Conservation (phyloP, 2,329 filamentous ascomycete genomes). For the Cryphonectria radicalis region DNA sequence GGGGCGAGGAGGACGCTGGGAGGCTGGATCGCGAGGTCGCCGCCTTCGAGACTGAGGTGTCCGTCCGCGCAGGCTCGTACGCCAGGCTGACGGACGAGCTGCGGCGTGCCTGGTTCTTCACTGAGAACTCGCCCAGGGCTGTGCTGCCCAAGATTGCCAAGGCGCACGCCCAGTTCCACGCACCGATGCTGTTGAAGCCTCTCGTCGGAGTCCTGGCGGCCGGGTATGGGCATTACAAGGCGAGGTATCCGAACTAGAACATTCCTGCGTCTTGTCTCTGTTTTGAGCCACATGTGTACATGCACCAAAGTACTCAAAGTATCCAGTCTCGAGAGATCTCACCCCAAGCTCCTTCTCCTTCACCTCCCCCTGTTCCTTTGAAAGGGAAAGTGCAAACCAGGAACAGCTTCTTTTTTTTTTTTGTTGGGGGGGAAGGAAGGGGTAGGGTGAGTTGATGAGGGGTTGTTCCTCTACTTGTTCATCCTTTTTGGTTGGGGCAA, state of each 20-base stretch:
- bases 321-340: background rate
- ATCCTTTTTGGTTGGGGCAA: background rate
- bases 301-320: background rate
- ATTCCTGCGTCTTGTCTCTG: background rate
- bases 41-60: constrained; percentile 46
- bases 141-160: constrained; percentile 45
- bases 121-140: constrained; percentile 47
- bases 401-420: no score
- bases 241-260: background rate
- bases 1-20: constrained; percentile 12
- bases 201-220: constrained; percentile 38
- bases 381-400: no score
- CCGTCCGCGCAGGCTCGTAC: constrained; percentile 40
- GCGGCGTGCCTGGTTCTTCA: constrained; percentile 53
- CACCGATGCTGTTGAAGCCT: constrained; percentile 39
- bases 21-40: constrained; percentile 41
- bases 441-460: background rate
- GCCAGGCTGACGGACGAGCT: constrained; percentile 36
- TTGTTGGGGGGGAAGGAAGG: no score
- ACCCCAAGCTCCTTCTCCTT: background rate
- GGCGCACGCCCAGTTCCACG: constrained; percentile 39
- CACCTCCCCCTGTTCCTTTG: no score
- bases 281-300: background rate
- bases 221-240: constrained; percentile 29
- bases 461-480: background rate